These are phyloP conservation scores for Acanthamoeba sp. DNA, from an alignment of 208 protist genomes.

Conservation along the genomic window DNA sequence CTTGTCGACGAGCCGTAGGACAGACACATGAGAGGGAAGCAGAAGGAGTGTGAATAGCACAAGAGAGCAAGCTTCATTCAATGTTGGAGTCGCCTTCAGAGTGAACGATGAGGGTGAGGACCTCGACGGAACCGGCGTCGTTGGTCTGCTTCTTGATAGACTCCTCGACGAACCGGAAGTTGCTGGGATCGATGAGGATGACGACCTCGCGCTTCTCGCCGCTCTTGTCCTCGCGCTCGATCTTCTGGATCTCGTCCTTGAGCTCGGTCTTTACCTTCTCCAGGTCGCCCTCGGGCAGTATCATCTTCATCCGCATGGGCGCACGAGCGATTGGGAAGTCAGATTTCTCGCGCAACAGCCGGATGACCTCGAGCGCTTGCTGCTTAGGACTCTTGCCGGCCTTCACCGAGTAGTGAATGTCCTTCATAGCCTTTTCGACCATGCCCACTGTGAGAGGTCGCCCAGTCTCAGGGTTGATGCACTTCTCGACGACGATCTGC, in stretches of 20 bases:
- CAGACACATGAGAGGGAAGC: background rate
- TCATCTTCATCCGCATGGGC: conserved; percentile 95
- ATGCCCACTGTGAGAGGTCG: conserved; percentile 89
- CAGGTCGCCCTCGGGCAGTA: conserved; percentile 81
- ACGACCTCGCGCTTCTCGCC: conserved; percentile 79
- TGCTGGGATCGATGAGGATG: conserved; percentile 86
- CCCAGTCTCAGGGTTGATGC: conserved; percentile 90
- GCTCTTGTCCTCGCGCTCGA: conserved; percentile 78
- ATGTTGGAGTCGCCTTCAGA: conserved; percentile 85
- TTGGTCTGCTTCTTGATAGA: conserved; percentile 73
- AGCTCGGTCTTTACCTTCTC: conserved; percentile 73
- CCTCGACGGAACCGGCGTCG: conserved; percentile 81
- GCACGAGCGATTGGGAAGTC: conserved; percentile 95
- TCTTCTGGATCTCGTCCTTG: conserved; percentile 67
- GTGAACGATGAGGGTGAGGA: conserved; percentile 83
- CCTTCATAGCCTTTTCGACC: conserved; percentile 96
- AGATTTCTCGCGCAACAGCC: conserved; percentile 89
- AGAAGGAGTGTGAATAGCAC: background rate
- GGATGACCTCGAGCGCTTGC: conserved; percentile 89
- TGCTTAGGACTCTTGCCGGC: conserved; percentile 93
- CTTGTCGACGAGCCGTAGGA: background rate
- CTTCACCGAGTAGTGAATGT: conserved; percentile 95
- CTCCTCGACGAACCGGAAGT: conserved; percentile 84
- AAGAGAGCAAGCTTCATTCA: background rate
- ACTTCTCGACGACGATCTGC: conserved; percentile 96